Evolutionary conservation across 2,329 filamentous ascomycete genomes (phyloP).

Genomic region (Magnaporthiopsis rhizophila): DNA sequence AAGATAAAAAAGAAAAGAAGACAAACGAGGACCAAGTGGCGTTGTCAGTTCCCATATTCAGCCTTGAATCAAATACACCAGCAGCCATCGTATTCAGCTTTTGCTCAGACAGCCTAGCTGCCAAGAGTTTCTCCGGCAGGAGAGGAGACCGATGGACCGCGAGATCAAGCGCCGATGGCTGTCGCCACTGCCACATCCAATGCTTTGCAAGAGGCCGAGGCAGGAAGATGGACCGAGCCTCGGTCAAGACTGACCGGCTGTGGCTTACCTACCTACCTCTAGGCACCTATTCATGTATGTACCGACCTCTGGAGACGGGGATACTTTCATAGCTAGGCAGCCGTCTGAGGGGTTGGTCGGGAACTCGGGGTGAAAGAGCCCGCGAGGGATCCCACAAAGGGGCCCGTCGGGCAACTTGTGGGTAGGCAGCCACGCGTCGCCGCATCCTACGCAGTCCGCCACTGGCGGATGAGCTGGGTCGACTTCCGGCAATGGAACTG

Average conservation of each 20-base stretch:
- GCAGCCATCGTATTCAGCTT: neutral
- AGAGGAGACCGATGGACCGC: neutral
- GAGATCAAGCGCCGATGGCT: neutral
- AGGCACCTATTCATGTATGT: no score
- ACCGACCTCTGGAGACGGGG: no score
- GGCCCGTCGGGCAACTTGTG: neutral
- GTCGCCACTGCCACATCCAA: neutral
- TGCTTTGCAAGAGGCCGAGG: neutral
- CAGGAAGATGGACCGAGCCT: neutral
- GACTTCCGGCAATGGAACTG: neutral
- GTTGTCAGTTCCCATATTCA: no score
- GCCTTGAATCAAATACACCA: neutral
- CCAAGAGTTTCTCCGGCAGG: neutral
- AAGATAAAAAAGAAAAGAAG: neutral
- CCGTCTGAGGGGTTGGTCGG: neutral
- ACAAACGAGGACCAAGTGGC: no score
- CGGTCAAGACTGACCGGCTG: neutral
- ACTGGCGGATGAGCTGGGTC: neutral
- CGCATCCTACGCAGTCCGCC: neutral
- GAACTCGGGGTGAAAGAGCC: neutral
- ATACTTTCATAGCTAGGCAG: neutral
- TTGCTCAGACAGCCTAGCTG: neutral
- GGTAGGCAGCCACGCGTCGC: neutral
- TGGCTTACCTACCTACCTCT: no score
- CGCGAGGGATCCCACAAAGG: neutral